Conservation (phyloP, 2,329 filamentous ascomycete genomes). For the Paraconiothyrium sp. region DNA sequence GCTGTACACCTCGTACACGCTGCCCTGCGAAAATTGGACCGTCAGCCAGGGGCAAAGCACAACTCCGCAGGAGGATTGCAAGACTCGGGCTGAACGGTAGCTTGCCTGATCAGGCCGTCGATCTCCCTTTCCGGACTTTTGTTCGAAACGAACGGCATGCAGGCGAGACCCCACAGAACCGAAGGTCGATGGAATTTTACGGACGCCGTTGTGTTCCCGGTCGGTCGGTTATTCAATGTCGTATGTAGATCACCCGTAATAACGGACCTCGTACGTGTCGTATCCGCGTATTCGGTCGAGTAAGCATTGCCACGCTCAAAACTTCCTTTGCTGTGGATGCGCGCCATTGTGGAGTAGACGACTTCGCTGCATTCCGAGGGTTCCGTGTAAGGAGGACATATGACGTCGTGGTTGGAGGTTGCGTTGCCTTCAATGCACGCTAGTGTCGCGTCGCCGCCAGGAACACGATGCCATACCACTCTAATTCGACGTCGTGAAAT, state of each 20-base stretch:
- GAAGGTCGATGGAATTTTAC: neutral
- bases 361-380: neutral
- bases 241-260: neutral
- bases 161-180: neutral
- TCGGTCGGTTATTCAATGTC: neutral
- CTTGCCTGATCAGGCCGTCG: slow-evolving; percentile 6
- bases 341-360: neutral
- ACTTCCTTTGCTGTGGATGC: neutral
- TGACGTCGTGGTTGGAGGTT: neutral
- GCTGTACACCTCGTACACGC: neutral
- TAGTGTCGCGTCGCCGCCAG: neutral
- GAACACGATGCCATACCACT: neutral
- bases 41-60: slow-evolving; percentile 8
- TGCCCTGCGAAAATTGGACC: neutral
- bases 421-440: neutral
- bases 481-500: neutral
- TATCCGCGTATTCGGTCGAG: neutral
- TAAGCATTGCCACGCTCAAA: neutral
- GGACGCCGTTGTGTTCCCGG: neutral
- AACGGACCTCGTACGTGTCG: neutral
- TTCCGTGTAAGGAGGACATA: neutral
- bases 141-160: slow-evolving; percentile 3
- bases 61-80: neutral
- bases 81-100: neutral
- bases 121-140: slow-evolving; percentile 10